Evolutionary conservation across 805 yeast species (phyloP), one percentile per base, ranked within the genome.

Genomic region (Spathaspora gorwiae): DNA sequence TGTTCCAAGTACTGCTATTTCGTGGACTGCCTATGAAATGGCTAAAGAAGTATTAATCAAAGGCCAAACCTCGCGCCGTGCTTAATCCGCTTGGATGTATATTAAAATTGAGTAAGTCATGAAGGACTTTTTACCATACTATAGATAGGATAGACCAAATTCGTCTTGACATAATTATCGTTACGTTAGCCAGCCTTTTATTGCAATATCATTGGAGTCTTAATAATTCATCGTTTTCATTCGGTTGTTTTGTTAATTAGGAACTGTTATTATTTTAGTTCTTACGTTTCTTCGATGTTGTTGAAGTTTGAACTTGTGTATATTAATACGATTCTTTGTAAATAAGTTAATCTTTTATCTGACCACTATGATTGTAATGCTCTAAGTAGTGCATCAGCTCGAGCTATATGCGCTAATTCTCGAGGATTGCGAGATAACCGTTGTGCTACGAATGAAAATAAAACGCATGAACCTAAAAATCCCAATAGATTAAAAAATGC

Each of bases 21-120:
- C 95, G 52, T 92, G 98, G 98, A 92, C 98, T 1, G 88, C 96
- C 26, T 92, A 92, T 65, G 99, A 92, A 64, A 87, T 90, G 92
- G 97, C 97, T 37, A 92, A 92, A 67, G 83, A 80, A 53, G 74
- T 84, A 52, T 65, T 83, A 57, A 61, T 77, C 37, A 61, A 55
- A 47, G 47, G 40, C 24, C 42, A 47, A 33, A 32, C 24, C 24
- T 19, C 24, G 24, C 24, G 24, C 24, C 24, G 24, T 19, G 24
- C 5, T 19, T 19, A 19, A 19, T 5, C 24, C 24, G 24, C 24
- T 19, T 19, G 24, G 4, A 19, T 19, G 24, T 19, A 19, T 19
- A 19, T 19, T 19, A 19, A 19, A 19, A 19, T 19, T 19, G 24
- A 19, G 5, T 19, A 19, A 19, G 24, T 19, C 24, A 5, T 2